Evolutionary conservation across 2,329 filamentous ascomycete species (phyloP).

Genomic region (Pyricularia pennisetigena): DNA sequence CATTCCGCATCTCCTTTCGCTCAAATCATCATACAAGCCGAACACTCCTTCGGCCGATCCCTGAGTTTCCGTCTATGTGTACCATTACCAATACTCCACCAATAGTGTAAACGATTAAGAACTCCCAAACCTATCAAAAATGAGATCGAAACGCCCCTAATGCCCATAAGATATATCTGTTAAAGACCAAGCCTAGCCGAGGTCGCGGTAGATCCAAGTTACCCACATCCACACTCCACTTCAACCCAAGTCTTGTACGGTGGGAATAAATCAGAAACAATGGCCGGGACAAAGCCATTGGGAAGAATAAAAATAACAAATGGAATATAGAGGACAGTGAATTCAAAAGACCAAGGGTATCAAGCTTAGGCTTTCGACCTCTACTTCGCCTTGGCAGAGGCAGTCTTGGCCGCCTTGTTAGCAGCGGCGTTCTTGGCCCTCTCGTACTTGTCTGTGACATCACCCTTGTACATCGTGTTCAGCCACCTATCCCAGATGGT

Average conservation of each 20-base stretch:
- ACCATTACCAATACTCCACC: not conserved
- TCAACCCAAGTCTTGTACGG: not conserved
- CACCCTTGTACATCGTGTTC: conserved; percentile 74
- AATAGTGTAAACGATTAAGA: not conserved
- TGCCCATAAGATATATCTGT: not conserved
- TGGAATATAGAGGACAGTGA: not conserved
- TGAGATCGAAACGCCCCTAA: not conserved
- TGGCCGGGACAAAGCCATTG: not conserved
- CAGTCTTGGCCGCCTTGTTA: conserved; percentile 20
- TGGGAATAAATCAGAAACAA: not conserved
- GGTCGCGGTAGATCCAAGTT: not conserved
- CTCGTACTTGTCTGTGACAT: conserved; percentile 31
- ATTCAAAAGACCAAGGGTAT: not conserved
- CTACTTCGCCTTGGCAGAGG: conserved; percentile 11
- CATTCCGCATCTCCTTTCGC: not conserved
- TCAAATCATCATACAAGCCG: not conserved
- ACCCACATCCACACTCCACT: not conserved
- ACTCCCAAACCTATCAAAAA: not conserved
- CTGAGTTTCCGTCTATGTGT: not conserved
- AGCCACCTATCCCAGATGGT: conserved; percentile 86
- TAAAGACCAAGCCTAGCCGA: not conserved
- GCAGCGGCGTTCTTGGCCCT: conserved; percentile 22
- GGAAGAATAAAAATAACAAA: not conserved
- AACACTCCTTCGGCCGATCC: not conserved
- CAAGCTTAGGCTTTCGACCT: not conserved